phyloP scores from a whole-genome alignment of 2,329 filamentous ascomycete species.

The Phialophora verrucosa region DNA sequence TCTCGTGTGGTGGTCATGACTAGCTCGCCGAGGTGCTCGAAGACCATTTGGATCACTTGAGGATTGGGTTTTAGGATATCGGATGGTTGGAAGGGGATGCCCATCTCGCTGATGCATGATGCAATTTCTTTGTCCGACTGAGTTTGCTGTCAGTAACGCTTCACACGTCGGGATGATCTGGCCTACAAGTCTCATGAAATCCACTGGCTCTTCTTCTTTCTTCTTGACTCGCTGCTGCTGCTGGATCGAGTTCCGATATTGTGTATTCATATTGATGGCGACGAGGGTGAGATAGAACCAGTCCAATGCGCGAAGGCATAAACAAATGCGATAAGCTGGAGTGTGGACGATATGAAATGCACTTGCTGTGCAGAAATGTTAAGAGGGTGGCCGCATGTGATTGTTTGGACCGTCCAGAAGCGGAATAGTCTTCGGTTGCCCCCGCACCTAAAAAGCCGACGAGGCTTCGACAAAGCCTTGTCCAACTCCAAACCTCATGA shows the following conservation, averaged over 20 bases:
- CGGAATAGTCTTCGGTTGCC: slow-evolving; percentile 12
- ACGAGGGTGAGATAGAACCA: not conserved
- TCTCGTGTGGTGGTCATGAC: slow-evolving; percentile 93
- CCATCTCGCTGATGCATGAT: slow-evolving; percentile 95
- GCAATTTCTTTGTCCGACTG: slow-evolving; percentile 80
- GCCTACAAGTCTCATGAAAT: slow-evolving; percentile 62
- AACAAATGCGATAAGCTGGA: not conserved
- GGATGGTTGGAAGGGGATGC: slow-evolving; percentile 81
- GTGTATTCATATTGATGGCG: slow-evolving; percentile 58
- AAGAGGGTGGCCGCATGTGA: not conserved
- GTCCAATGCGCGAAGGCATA: not conserved
- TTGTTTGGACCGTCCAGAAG: slow-evolving; percentile 17
- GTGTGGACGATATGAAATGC: not conserved
- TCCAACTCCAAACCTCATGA: not conserved
- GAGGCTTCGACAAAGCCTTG: slow-evolving; percentile 17
- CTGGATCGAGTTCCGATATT: slow-evolving; percentile 53
- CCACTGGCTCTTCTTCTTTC: slow-evolving; percentile 64
- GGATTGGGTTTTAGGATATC: slow-evolving; percentile 95
- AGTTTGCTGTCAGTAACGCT: slow-evolving; percentile 46
- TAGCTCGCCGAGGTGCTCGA: slow-evolving; percentile 95
- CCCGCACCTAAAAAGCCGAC: slow-evolving; percentile 13
- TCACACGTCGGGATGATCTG: slow-evolving; percentile 28
- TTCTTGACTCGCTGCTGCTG: slow-evolving; percentile 56
- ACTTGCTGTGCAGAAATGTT: not conserved
- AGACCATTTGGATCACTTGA: slow-evolving; percentile 93